Evolutionary conservation across 805 yeast species (phyloP).

Genomic region (Starmerella powellii): DNA sequence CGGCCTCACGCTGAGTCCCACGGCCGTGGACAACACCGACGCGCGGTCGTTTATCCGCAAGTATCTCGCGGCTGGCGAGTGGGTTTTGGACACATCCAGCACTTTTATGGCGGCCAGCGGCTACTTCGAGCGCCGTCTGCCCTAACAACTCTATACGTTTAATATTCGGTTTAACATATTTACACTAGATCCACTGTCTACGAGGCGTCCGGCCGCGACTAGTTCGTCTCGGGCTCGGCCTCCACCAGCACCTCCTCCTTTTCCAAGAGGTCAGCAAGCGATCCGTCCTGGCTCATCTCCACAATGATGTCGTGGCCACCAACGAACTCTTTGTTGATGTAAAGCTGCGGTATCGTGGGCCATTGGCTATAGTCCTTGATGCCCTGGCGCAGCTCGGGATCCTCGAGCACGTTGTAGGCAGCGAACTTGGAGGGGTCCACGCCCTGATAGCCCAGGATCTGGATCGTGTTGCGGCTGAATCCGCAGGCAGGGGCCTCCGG

Average conservation of each 20-base stretch:
- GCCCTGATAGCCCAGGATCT: constrained; percentile 87
- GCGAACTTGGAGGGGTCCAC: constrained; percentile 95
- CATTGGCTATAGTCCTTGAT: constrained; percentile 90
- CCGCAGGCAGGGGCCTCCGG: constrained; percentile 98
- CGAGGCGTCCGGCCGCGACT: too few relatives aligned
- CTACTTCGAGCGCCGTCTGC: constrained; percentile 43
- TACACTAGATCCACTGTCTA: too few relatives aligned
- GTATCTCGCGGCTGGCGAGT: constrained; percentile 79
- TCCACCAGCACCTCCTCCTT: constrained; percentile 67
- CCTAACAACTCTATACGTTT: constrained; percentile 6
- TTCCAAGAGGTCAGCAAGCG: constrained; percentile 72
- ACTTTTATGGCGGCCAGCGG: constrained; percentile 59
- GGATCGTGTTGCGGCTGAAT: constrained; percentile 88
- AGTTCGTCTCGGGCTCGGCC: background rate
- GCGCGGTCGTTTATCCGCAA: constrained; percentile 36
- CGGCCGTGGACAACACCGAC: constrained; percentile 39
- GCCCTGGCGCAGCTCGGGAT: constrained; percentile 84
- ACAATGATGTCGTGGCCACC: constrained; percentile 96
- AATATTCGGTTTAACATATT: too few relatives aligned
- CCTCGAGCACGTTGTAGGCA: constrained; percentile 92
- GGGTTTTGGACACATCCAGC: constrained; percentile 58
- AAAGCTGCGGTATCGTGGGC: constrained; percentile 98
- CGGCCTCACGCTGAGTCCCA: constrained; percentile 50
- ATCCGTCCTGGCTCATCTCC: constrained; percentile 80
- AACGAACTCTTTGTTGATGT: constrained; percentile 74